phyloP scores from a whole-genome alignment of 2,329 filamentous ascomycete genomes.

The Trichoderma semiorbis region DNA sequence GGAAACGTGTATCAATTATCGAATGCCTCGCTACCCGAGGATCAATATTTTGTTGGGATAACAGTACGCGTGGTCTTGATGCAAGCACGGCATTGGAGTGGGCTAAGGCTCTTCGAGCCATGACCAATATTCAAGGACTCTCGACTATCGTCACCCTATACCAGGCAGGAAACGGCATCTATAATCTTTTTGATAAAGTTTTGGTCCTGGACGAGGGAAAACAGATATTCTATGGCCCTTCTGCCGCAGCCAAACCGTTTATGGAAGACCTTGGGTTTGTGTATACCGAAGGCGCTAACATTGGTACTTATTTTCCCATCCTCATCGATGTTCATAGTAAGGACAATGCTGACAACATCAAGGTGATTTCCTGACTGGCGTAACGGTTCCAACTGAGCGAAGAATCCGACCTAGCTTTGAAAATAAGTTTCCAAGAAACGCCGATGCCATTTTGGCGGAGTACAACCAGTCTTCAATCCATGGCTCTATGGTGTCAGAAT shows the following conservation, averaged over 20 bases:
- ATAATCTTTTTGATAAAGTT: conserved; percentile 67
- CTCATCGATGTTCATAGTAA: neutral
- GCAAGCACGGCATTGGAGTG: conserved; percentile 57
- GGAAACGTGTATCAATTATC: conserved; percentile 66
- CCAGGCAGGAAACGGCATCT: conserved; percentile 68
- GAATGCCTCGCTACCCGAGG: conserved; percentile 58
- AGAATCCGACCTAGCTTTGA: conserved; percentile 47
- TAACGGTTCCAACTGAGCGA: conserved; percentile 66
- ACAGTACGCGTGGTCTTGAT: conserved; percentile 63
- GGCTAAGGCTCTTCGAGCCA: conserved; percentile 55
- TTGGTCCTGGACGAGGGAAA: conserved; percentile 64
- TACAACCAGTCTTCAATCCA: conserved; percentile 35
- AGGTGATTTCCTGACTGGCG: conserved; percentile 63
- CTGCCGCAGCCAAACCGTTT: conserved; percentile 56
- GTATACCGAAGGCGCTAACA: conserved; percentile 58
- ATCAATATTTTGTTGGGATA: conserved; percentile 64
- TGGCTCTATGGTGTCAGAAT: conserved; percentile 37
- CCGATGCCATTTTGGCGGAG: conserved; percentile 44
- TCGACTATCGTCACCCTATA: conserved; percentile 63
- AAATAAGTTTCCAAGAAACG: conserved; percentile 42
- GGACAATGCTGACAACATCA: neutral
- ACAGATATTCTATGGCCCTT: conserved; percentile 62
- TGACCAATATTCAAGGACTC: conserved; percentile 60
- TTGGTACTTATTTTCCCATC: conserved; percentile 25
- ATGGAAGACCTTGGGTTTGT: conserved; percentile 64